Conservation (phyloP, 2,329 filamentous ascomycete genomes). For the Penicillium thymicola region DNA sequence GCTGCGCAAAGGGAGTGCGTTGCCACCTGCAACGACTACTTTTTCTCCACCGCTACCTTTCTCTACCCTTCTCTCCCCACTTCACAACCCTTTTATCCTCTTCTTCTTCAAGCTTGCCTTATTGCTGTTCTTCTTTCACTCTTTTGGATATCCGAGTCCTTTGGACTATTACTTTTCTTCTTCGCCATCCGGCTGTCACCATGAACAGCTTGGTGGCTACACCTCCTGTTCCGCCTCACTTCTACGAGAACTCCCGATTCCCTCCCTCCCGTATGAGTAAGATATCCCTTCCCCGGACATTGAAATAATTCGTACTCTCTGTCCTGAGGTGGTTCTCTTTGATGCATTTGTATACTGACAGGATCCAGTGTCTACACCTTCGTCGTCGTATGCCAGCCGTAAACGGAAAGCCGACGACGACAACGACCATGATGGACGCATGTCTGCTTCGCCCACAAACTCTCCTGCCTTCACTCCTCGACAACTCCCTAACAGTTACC, state of each 20-base stretch:
- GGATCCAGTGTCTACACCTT: slow-evolving; percentile 39
- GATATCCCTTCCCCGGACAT: slow-evolving; percentile 21
- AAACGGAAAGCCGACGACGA: slow-evolving; percentile 89
- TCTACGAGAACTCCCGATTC: slow-evolving; percentile 58
- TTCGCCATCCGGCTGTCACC: slow-evolving; percentile 38
- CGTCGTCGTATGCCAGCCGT: slow-evolving; percentile 46
- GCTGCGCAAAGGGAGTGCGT: slow-evolving; percentile 27
- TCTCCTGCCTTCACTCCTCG: slow-evolving; percentile 74
- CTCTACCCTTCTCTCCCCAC: slow-evolving; percentile 24
- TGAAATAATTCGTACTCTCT: slow-evolving; percentile 7
- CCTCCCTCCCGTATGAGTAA: slow-evolving; percentile 60
- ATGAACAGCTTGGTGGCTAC: slow-evolving; percentile 62
- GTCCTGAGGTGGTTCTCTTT: background rate
- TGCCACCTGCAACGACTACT: slow-evolving; percentile 37
- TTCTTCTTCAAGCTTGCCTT: slow-evolving; percentile 11
- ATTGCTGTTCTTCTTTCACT: slow-evolving; percentile 9
- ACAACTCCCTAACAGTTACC: slow-evolving; percentile 59
- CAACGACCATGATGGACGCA: slow-evolving; percentile 68
- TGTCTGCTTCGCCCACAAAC: slow-evolving; percentile 82
- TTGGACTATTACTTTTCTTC: slow-evolving; percentile 2
- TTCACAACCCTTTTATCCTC: slow-evolving; percentile 17
- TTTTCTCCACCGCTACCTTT: slow-evolving; percentile 36
- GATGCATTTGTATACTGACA: slow-evolving; percentile 14
- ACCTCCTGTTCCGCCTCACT: slow-evolving; percentile 61
- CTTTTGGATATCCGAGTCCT: slow-evolving; percentile 4